Evolutionary conservation across 2,329 filamentous ascomycete species (phyloP).

Genomic region (Pseudopyricularia javanii): DNA sequence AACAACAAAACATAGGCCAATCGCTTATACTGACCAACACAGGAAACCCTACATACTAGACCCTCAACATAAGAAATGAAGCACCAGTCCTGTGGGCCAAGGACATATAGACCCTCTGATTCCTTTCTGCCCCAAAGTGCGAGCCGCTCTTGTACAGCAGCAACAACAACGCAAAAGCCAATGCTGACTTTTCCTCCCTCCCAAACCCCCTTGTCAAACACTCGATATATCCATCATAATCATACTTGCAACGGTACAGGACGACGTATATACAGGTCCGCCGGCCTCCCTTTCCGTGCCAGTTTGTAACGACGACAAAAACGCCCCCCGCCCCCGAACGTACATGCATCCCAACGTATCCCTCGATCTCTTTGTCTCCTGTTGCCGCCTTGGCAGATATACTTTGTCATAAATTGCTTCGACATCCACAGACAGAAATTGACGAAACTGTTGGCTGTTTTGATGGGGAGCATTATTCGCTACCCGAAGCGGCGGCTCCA

Average conservation of each 20-base stretch:
- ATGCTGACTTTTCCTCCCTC: background rate
- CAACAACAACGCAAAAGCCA: background rate
- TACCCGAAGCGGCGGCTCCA: slow-evolving; percentile 2
- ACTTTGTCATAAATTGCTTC: too few species aligned
- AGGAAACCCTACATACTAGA: background rate
- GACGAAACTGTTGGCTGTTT: too few species aligned
- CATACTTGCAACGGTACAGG: background rate
- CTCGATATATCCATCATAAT: background rate
- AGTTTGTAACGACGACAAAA: background rate
- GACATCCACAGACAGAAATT: too few species aligned
- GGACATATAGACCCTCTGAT: background rate
- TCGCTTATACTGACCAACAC: background rate
- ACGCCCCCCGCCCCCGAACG: background rate
- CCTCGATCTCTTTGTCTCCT: background rate
- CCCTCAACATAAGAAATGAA: background rate
- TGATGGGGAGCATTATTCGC: background rate
- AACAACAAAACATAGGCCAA: background rate
- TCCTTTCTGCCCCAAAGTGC: background rate
- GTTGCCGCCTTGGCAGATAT: too few species aligned
- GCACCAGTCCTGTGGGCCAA: background rate
- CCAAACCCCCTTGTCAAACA: background rate
- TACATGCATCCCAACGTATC: background rate
- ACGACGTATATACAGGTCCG: background rate
- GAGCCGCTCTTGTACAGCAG: background rate
- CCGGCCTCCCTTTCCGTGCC: background rate